A percentile compares a stretch with the other conserved stretches of the same genome.
phyloP scores from a whole-genome alignment of 2,329 filamentous ascomycete genomes.

The Trichoderma gracile region DNA sequence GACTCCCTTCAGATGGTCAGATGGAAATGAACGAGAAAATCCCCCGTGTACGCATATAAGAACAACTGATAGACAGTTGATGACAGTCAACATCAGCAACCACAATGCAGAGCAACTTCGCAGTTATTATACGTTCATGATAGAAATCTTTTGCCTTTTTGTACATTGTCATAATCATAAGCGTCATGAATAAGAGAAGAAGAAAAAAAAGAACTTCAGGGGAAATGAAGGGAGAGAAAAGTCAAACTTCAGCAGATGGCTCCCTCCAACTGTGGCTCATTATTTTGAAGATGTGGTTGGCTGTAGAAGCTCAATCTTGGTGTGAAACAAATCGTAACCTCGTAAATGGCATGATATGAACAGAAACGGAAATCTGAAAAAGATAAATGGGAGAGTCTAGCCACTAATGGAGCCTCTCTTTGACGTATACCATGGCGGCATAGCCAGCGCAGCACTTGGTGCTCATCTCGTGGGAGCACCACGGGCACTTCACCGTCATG shows the following conservation, averaged over 20 bases:
- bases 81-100: constrained; percentile 7
- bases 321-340: constrained; percentile 9
- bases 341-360: constrained; percentile 6
- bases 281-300: neutral
- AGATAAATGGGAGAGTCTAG: too few species aligned
- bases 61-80: constrained; percentile 5
- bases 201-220: neutral
- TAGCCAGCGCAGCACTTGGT: constrained; percentile 69
- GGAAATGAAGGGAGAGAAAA: neutral
- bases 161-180: constrained; percentile 22
- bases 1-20: neutral
- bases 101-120: neutral
- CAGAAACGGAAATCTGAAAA: neutral
- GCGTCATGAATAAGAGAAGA: constrained; percentile 3
- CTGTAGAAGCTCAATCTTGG: constrained; percentile 1
- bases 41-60: neutral
- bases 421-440: constrained; percentile 65
- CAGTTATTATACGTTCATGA: constrained; percentile 5
- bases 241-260: neutral
- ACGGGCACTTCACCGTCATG: constrained; percentile 67
- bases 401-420: constrained; percentile 58
- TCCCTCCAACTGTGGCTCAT: neutral
- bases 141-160: constrained; percentile 7
- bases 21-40: neutral
- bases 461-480: constrained; percentile 72